phyloP scores from a whole-genome alignment of 768 basidiomycete genomes.

The Cantharellus cinnabarinus region DNA sequence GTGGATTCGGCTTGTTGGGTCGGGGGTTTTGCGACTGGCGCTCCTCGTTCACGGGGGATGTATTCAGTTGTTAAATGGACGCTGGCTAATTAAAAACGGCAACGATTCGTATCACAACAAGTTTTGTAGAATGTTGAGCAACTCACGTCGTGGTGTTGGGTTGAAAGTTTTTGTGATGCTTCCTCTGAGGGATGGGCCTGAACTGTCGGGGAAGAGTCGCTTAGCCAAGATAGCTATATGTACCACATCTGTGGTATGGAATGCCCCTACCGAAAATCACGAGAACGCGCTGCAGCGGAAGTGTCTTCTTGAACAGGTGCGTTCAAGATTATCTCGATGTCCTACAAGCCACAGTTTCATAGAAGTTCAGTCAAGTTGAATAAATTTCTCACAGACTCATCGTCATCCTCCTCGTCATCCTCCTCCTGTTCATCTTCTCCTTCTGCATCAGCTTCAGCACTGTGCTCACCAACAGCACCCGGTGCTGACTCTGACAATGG shows the following conservation, averaged over 20 bases:
- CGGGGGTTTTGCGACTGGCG: conserved; percentile 9
- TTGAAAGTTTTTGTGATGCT: conserved; percentile 10
- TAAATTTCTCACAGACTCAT: conserved; percentile 17
- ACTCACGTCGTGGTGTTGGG: conserved; percentile 3
- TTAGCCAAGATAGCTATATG: not conserved
- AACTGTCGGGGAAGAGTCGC: conserved; percentile 17
- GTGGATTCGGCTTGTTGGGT: conserved; percentile 23
- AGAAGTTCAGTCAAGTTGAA: not conserved
- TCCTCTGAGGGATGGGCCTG: conserved; percentile 14
- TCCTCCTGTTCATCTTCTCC: conserved; percentile 20
- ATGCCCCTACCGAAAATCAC: conserved; percentile 46
- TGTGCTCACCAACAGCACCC: not conserved
- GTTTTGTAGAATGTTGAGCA: not conserved
- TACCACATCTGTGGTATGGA: not conserved
- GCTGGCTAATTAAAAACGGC: not conserved
- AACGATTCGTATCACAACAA: conserved; percentile 4
- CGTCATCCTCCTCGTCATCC: conserved; percentile 17
- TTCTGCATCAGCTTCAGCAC: conserved; percentile 11
- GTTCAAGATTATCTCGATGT: conserved; percentile 86
- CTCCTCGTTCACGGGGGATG: conserved; percentile 10
- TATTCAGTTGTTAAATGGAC: conserved; percentile 12
- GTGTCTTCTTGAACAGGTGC: not conserved
- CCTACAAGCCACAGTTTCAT: conserved; percentile 27
- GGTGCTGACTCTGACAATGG: not conserved
- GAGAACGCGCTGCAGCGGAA: conserved; percentile 34